Evolutionary conservation across 2,329 filamentous ascomycete genomes (phyloP).

Genomic region (Ampelomyces quisqualis): DNA sequence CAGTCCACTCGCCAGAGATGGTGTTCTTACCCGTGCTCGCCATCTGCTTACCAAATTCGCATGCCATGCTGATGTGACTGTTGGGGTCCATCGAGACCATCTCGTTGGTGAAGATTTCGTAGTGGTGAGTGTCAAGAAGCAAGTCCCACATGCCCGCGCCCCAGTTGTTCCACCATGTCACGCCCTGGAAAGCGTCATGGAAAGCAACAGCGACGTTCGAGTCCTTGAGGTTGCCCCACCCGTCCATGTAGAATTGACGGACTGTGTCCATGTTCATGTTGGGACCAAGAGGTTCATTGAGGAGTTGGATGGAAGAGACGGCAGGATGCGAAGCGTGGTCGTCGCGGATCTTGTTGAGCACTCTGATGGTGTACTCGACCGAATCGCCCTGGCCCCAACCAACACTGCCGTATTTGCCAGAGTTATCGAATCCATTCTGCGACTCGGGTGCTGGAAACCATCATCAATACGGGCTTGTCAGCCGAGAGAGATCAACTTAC

Average conservation of each 20-base stretch:
- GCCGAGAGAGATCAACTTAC: constrained; percentile 43
- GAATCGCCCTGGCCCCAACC: constrained; percentile 49
- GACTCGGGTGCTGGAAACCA: constrained; percentile 54
- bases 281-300: constrained; percentile 52
- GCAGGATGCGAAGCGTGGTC: constrained; percentile 49
- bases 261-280: constrained; percentile 47
- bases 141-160: constrained; percentile 49
- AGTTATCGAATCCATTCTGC: constrained; percentile 70
- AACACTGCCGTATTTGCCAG: constrained; percentile 54
- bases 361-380: constrained; percentile 44
- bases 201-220: constrained; percentile 48
- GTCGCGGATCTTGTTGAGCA: constrained; percentile 51
- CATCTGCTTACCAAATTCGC: constrained; percentile 50
- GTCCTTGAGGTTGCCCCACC: constrained; percentile 49
- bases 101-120: constrained; percentile 49
- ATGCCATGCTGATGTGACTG: constrained; percentile 47
- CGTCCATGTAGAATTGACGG: constrained; percentile 51
- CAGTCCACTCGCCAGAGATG: constrained; percentile 52
- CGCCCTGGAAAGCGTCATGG: constrained; percentile 52
- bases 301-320: constrained; percentile 49
- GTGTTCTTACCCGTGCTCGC: constrained; percentile 50
- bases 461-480: constrained; percentile 3
- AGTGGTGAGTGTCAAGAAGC: constrained; percentile 52
- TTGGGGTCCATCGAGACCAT: constrained; percentile 41
- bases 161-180: constrained; percentile 48